Evolutionary conservation across 352 stramenopile genomes (phyloP).

Genomic region (Phytophthora cajani): DNA sequence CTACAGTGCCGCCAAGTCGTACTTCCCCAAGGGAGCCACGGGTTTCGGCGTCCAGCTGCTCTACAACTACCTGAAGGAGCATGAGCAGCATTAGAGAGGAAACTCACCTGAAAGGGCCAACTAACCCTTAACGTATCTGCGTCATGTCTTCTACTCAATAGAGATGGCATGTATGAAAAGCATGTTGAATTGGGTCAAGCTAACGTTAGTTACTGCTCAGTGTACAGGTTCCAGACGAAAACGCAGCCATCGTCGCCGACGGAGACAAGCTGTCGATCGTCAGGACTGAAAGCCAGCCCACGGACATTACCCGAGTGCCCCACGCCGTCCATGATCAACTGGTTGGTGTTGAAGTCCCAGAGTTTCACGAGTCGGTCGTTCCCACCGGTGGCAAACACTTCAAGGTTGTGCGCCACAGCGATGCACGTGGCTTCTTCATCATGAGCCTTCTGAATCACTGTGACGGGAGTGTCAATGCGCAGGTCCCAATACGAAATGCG

Average conservation of each 20-base stretch:
- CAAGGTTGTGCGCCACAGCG: slow-evolving; percentile 82
- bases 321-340: slow-evolving; percentile 75
- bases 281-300: slow-evolving; percentile 85
- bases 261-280: slow-evolving; percentile 92
- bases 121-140: background rate
- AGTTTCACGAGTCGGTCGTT: slow-evolving; percentile 90
- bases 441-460: slow-evolving; percentile 76
- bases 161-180: slow-evolving; percentile 32
- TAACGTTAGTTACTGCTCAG: slow-evolving; percentile 28
- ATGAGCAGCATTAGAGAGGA: slow-evolving; percentile 53
- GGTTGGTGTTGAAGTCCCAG: slow-evolving; percentile 73
- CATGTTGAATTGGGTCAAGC: slow-evolving; percentile 14
- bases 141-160: slow-evolving; percentile 29
- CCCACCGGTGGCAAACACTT: slow-evolving; percentile 89
- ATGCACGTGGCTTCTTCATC: slow-evolving; percentile 91
- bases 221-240: slow-evolving; percentile 94
- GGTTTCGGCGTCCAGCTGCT: slow-evolving; percentile 90
- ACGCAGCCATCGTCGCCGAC: slow-evolving; percentile 92
- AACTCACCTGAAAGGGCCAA: background rate
- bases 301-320: slow-evolving; percentile 83
- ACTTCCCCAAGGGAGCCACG: slow-evolving; percentile 86
- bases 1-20: slow-evolving; percentile 84
- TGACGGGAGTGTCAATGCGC: slow-evolving; percentile 83
- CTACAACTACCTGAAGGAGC: slow-evolving; percentile 85
- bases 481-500: slow-evolving; percentile 94